Evolutionary conservation across 345 rosid species (phyloP).

Genomic region (Eucalyptus pumila): DNA sequence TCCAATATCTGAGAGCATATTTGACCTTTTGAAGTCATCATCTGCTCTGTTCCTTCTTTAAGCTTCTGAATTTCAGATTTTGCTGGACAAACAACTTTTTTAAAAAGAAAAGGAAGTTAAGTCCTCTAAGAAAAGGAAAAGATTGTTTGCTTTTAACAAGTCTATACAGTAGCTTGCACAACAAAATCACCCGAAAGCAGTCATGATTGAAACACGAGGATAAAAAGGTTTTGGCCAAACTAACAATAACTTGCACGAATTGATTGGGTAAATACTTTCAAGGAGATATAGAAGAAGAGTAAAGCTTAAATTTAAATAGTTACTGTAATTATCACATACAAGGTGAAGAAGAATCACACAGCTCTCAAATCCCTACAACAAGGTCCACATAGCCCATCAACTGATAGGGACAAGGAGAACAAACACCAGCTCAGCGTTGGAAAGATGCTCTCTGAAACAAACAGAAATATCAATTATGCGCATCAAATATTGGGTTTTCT

Average conservation of each 20-base stretch:
- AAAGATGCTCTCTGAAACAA: too few relatives aligned
- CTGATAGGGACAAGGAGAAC: neutral
- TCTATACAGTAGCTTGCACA: neutral
- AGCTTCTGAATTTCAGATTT: constrained; percentile 29
- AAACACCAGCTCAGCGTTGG: neutral
- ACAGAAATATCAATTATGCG: too few relatives aligned
- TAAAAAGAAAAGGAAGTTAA: neutral
- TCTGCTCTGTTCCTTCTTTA: constrained; percentile 35
- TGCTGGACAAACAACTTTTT: constrained; percentile 18
- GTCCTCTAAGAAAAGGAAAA: neutral
- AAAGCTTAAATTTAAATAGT: neutral
- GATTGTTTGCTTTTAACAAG: neutral
- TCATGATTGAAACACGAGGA: neutral
- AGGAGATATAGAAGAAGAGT: neutral
- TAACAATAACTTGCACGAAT: neutral
- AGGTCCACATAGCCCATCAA: neutral
- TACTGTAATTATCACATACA: neutral
- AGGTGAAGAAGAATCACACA: neutral
- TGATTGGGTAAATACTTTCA: neutral
- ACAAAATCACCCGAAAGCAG: neutral
- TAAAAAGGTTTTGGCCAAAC: neutral
- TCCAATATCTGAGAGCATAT: constrained; percentile 45
- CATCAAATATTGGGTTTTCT: too few relatives aligned
- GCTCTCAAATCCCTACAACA: neutral
- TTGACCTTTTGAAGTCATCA: constrained; percentile 36